Percentiles rank a stretch among this genome's conserved stretches.
These are phyloP conservation scores for Coprinopsis sp. DNA, from an alignment of 768 basidiomycete species.

Conservation along the genomic window DNA sequence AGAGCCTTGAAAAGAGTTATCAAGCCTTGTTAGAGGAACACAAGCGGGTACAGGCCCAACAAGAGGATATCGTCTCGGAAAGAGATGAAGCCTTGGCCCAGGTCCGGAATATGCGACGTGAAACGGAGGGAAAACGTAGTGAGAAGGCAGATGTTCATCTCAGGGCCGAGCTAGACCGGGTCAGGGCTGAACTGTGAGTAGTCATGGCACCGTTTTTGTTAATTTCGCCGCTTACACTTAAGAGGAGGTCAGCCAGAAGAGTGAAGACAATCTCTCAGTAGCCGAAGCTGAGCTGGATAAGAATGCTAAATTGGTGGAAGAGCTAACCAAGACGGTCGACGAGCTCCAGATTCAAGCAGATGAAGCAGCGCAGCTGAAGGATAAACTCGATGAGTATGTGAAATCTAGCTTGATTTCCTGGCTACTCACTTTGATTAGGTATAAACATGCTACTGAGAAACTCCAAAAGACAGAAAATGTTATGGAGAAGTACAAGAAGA, in stretches of 20 bases:
- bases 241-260: conserved; percentile 70
- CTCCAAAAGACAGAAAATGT: conserved; percentile 94
- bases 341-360: conserved; percentile 77
- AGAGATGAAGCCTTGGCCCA: conserved; percentile 70
- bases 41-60: conserved; percentile 63
- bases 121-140: conserved; percentile 53
- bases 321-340: conserved; percentile 74
- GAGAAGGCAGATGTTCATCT: conserved; percentile 75
- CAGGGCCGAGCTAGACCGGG: conserved; percentile 75
- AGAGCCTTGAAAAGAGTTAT: conserved; percentile 79
- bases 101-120: conserved; percentile 54
- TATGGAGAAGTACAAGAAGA: conserved; percentile 98
- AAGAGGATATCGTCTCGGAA: conserved; percentile 74
- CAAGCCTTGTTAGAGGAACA: conserved; percentile 73
- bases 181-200: conserved; percentile 81
- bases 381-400: conserved; percentile 90
- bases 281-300: conserved; percentile 83
- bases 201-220: not conserved
- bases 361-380: conserved; percentile 76
- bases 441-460: conserved; percentile 88
- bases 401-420: not conserved
- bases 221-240: conserved; percentile 10
- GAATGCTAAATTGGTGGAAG: conserved; percentile 61
- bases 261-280: conserved; percentile 84
- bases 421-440: conserved; percentile 39